Evolutionary conservation across 2,329 filamentous ascomycete genomes (phyloP), one percentile per base, ranked within the genome.

Genomic region (Aspergillus cejpii): DNA sequence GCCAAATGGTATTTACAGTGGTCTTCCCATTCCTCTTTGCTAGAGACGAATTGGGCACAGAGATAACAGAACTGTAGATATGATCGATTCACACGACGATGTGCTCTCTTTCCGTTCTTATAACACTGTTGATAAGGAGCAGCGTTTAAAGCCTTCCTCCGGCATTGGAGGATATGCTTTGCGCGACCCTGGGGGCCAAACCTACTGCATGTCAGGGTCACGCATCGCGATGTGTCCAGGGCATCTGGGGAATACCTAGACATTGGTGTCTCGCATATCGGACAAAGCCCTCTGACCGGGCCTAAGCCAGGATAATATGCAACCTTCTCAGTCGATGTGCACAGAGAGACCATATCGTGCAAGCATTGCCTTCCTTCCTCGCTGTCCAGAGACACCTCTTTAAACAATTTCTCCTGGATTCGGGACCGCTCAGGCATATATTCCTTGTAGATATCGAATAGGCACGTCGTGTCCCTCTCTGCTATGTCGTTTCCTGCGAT

Each of bases 401-500:
- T 50, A 5, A 58, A 59, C 6, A 56, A 24, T 10, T 39, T 45
- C 17, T 54, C 33, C 2, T 39, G 28, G 1, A 59, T 31, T 1
- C 38, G 37, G 11, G 40, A 38, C 31, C 50, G 33, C 40, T 50
- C 41, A 29, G 41, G 51, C 12, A 54, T 39, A 42, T 56, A 56
- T 41, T 55, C 56, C 27, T 37, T 47, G 20, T 48, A 56, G n/a
- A 58, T 54, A 4, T 55, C 12, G 6, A 57, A 54, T 11, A 59
- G 36, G 21, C 31, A 15, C 20, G 42, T 59, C 24, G 11, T 45
- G 28, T 59, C 46, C 3, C 41, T 41, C 33, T 58, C 42, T 1
- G 42, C 20, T n/a, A 57, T 54, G 2, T 53, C 33, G 14, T 56
- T 58, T 23, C 49, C 26, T 29, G 49, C 28, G n/a, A 56, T 36